Conservation (phyloP, 305 asterid genomes). For the Stenogyne calaminthoides region DNA sequence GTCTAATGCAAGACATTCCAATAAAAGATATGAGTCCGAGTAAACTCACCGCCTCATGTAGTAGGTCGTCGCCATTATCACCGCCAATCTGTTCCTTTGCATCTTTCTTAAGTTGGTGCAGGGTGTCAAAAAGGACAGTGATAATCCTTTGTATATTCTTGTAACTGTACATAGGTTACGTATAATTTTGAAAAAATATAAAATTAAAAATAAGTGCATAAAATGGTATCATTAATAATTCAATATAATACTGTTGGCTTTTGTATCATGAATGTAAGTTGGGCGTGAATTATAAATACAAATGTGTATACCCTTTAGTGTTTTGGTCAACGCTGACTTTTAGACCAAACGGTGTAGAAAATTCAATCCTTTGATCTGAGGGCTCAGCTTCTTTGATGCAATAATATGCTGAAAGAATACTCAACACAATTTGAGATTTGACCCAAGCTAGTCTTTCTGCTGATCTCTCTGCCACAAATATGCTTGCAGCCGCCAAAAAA, state of each 20-base stretch:
- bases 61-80: neutral
- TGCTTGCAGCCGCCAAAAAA: constrained; percentile 42
- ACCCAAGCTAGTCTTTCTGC: constrained; percentile 53
- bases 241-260: too few species aligned
- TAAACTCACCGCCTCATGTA: constrained; percentile 7
- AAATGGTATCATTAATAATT: neutral
- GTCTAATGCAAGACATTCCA: too few species aligned
- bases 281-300: neutral
- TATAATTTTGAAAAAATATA: too few species aligned
- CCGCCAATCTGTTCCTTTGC: neutral
- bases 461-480: constrained; percentile 44
- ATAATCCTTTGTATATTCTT: neutral
- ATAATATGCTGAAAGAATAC: constrained; percentile 23
- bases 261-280: too few species aligned
- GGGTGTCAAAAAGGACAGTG: neutral
- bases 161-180: neutral
- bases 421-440: constrained; percentile 29
- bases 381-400: constrained; percentile 18
- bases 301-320: constrained; percentile 20
- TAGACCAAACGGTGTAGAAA: neutral
- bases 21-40: neutral
- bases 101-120: neutral
- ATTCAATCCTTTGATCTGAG: neutral
- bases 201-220: neutral
- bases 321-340: neutral